Evolutionary conservation across 495 filamentous ascomycete genomes (phyloP), one percentile per base, ranked within the genome.

Genomic region (Daldinia loculata): DNA sequence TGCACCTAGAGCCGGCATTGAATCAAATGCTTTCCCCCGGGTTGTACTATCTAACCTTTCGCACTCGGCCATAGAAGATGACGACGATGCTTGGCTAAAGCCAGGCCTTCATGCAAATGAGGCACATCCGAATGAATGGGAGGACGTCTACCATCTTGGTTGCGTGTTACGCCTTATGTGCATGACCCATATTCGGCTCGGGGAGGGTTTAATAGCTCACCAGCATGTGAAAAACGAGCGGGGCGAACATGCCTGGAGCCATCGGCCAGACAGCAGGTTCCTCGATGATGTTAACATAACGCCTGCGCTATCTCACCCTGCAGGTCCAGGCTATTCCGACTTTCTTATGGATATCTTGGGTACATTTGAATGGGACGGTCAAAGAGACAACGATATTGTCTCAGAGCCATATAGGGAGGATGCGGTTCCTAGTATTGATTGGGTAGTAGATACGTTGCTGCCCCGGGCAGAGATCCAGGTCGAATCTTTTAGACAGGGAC

Each of bases 81-180:
- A 67, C 12, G 4, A 26, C 0, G 3, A 19, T 24, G n/a, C 2
- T 17, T 3, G 43, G 29, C 4, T 55, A n/a, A 19, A 34, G 17
- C 62, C 38, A 14, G 62, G 62, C 14, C 4, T 29, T 12, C 59
- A 34, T 15, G 2, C 4, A 4, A 2, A n/a, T 0, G 48, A 61
- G 27, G 3, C 12, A 3, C 6, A 22, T 0, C 29, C 29, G 7
- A n/a, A 36, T 12, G 15, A 5, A 4, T 61, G 64, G 64, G 64
- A 67, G 38, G 64, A 67, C 26, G 9, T 56, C 3, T 61, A 67
- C 26, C 19, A 43, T 3, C 6, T 67, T 15, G 64, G 64, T 15
- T 26, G 45, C 36, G n/a, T 67, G 1, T 38, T 67, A 2, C 64
- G 64, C 6, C 41, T 26, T 17, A 38, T 67, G 19, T 67, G 64